Evolutionary conservation across 495 filamentous ascomycete genomes (phyloP).

Genomic region (Oidiodendron maius): DNA sequence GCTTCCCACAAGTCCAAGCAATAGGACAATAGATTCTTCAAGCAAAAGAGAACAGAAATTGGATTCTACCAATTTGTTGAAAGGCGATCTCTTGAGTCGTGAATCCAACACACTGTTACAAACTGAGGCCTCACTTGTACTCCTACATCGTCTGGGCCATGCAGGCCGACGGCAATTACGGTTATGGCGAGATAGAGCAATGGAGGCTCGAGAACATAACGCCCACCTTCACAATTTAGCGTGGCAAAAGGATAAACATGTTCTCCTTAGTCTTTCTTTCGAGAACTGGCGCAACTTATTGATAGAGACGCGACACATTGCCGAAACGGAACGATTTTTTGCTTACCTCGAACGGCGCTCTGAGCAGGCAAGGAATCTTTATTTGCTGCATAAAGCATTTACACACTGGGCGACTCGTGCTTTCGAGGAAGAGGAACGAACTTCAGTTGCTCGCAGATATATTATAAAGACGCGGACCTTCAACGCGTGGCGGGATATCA

Average conservation of each 20-base stretch:
- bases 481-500: slow-evolving; percentile 70
- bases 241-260: slow-evolving; percentile 41
- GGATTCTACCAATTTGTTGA: neutral
- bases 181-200: slow-evolving; percentile 48
- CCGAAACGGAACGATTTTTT: slow-evolving; percentile 55
- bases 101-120: slow-evolving; percentile 11
- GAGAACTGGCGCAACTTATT: slow-evolving; percentile 51
- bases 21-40: slow-evolving; percentile 15
- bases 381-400: slow-evolving; percentile 65
- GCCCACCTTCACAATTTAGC: slow-evolving; percentile 45
- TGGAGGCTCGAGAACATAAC: slow-evolving; percentile 36
- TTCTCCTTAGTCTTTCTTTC: slow-evolving; percentile 49
- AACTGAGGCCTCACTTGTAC: slow-evolving; percentile 14
- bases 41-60: slow-evolving; percentile 1
- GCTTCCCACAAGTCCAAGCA: slow-evolving; percentile 5
- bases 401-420: slow-evolving; percentile 64
- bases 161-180: slow-evolving; percentile 41
- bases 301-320: slow-evolving; percentile 37
- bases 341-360: slow-evolving; percentile 56
- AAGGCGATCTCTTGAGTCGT: neutral
- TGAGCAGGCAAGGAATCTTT: slow-evolving; percentile 54
- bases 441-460: slow-evolving; percentile 53
- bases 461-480: slow-evolving; percentile 69
- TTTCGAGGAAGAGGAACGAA: slow-evolving; percentile 44
- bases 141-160: slow-evolving; percentile 37